phyloP scores from a whole-genome alignment of 106 monocot species.

The Phalaenopsis equestris region DNA sequence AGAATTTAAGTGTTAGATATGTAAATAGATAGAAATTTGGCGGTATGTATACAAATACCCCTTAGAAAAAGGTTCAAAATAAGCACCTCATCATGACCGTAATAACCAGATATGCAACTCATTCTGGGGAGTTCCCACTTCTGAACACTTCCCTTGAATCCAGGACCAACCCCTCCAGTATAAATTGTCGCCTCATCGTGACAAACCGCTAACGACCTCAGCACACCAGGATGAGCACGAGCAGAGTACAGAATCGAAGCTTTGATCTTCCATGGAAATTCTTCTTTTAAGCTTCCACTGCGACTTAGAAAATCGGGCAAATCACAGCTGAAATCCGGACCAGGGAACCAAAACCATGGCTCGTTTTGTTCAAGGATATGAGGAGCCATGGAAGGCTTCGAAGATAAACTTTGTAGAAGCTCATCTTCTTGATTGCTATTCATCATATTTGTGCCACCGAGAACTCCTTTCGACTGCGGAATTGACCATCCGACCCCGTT shows the following conservation, averaged over 20 bases:
- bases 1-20: no score
- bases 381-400: slow-evolving; percentile 11
- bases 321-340: slow-evolving; percentile 42
- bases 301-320: slow-evolving; percentile 59
- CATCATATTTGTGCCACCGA: slow-evolving; percentile 18
- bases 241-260: slow-evolving; percentile 69
- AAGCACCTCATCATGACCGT: slow-evolving; percentile 96
- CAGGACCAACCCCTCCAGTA: slow-evolving; percentile 94
- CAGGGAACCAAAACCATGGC: slow-evolving; percentile 93
- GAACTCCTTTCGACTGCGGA: slow-evolving; percentile 69
- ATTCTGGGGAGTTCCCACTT: slow-evolving; percentile 88
- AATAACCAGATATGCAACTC: slow-evolving; percentile 84
- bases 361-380: slow-evolving; percentile 22
- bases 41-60: no score
- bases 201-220: slow-evolving; percentile 61
- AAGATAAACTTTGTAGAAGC: slow-evolving; percentile 19
- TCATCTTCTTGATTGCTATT: slow-evolving; percentile 31
- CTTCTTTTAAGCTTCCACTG: slow-evolving; percentile 44
- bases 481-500: slow-evolving; percentile 87
- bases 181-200: slow-evolving; percentile 76
- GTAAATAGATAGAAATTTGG: no score
- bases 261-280: slow-evolving; percentile 81
- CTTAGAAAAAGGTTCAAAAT: not conserved
- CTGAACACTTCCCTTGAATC: slow-evolving; percentile 89
- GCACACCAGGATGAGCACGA: slow-evolving; percentile 82